A percentile compares a stretch with the other conserved stretches of the same genome.
These are phyloP conservation scores for Phalaenopsis hybrid DNA, from an alignment of 116 monocot genomes.

Conservation along the genomic window DNA sequence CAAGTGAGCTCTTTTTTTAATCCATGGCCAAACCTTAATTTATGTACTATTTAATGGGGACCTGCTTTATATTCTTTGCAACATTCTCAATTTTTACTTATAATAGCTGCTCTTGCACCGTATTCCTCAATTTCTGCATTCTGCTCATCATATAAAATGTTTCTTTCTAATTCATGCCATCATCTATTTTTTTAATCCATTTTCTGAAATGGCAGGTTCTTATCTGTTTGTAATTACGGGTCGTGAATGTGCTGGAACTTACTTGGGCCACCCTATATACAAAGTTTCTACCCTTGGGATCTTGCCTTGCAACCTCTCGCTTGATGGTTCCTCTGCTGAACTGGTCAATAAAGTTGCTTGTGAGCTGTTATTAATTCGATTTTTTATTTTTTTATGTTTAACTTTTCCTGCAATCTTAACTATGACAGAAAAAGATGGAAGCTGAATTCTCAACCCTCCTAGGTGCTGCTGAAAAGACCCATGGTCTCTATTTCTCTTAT, in stretches of 20 bases:
- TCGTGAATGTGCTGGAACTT: slow-evolving; percentile 73
- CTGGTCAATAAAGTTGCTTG: slow-evolving; percentile 29
- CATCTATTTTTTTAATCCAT: background rate
- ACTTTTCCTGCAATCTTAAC: slow-evolving; percentile 10
- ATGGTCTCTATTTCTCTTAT: slow-evolving; percentile 96
- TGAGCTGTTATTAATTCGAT: background rate
- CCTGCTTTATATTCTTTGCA: background rate
- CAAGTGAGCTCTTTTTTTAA: slow-evolving; percentile 16
- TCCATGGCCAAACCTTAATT: background rate
- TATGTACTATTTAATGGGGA: slow-evolving; percentile 1
- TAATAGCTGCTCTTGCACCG: background rate
- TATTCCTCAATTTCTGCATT: background rate
- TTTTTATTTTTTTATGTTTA: background rate
- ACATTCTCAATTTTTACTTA: background rate
- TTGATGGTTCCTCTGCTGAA: slow-evolving; percentile 46
- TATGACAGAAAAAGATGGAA: slow-evolving; percentile 84
- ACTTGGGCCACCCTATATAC: slow-evolving; percentile 79
- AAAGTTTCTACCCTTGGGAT: slow-evolving; percentile 61
- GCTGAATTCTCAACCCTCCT: slow-evolving; percentile 70
- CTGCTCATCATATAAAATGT: background rate
- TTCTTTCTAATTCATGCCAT: background rate
- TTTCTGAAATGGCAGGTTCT: slow-evolving; percentile 37
- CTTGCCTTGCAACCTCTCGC: slow-evolving; percentile 76
- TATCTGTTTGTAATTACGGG: slow-evolving; percentile 78
- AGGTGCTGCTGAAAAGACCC: slow-evolving; percentile 61